phyloP scores from a whole-genome alignment of 192 early-diverging fungal genomes.

The Ramicandelaber brevisporus region DNA sequence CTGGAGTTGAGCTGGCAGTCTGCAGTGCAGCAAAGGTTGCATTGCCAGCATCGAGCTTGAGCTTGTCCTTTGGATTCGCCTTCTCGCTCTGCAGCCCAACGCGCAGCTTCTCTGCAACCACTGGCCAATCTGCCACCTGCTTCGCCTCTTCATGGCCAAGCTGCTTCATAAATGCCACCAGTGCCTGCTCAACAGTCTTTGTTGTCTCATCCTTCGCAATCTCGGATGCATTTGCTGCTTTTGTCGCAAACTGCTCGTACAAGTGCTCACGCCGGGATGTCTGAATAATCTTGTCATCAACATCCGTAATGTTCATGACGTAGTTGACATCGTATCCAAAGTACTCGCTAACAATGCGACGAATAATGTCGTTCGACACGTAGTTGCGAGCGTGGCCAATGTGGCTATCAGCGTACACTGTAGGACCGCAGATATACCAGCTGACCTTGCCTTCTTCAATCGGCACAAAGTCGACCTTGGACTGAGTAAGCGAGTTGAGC shows the following conservation, averaged over 20 bases:
- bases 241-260: conserved; percentile 22
- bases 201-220: conserved; percentile 26
- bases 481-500: conserved; percentile 67
- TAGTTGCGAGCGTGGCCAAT: conserved; percentile 92
- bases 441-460: conserved; percentile 48
- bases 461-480: conserved; percentile 70
- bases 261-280: conserved; percentile 69
- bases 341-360: conserved; percentile 83
- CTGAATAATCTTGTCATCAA: conserved; percentile 96
- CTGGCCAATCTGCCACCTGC: conserved; percentile 23
- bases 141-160: conserved; percentile 22
- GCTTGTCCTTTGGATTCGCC: conserved; percentile 40
- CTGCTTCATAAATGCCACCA: conserved; percentile 27
- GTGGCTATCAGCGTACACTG: conserved; percentile 88
- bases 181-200: conserved; percentile 30
- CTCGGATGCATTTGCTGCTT: conserved; percentile 13
- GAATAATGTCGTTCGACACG: conserved; percentile 76
- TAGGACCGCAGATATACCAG: conserved; percentile 98
- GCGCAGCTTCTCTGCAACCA: conserved; percentile 22
- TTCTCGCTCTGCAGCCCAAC: conserved; percentile 16
- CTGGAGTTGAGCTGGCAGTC: conserved; percentile 5
- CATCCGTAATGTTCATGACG: conserved; percentile 96
- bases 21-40: conserved; percentile 8
- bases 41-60: conserved; percentile 34
- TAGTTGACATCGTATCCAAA: conserved; percentile 80